These are phyloP conservation scores for Boletus patriciae DNA, from an alignment of 768 basidiomycete genomes.

Conservation along the genomic window DNA sequence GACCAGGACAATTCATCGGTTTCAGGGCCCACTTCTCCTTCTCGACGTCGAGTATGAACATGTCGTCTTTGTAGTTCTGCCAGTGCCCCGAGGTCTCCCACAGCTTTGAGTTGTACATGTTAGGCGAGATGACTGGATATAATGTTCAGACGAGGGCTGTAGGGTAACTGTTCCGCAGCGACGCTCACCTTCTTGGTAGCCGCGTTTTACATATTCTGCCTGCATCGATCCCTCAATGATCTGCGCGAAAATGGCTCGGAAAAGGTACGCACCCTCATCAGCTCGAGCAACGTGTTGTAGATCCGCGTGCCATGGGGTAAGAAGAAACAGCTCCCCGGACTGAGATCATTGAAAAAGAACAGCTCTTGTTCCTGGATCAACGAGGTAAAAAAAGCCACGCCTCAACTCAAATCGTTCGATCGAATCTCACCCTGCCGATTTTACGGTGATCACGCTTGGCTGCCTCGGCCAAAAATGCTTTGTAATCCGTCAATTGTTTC, in stretches of 20 bases:
- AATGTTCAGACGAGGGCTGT: conserved; percentile 14
- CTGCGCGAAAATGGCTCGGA: conserved; percentile 1
- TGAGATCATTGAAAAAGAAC: conserved; percentile 97
- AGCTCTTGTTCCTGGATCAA: conserved; percentile 81
- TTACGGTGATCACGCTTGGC: conserved; percentile 97
- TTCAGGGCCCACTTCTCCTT: conserved; percentile 96
- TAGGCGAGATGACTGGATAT: conserved; percentile 86
- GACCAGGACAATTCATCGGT: conserved; percentile 99
- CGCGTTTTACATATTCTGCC: conserved; percentile 93
- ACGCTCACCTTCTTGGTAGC: conserved; percentile 82
- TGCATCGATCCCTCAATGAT: conserved; percentile 31
- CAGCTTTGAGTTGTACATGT: conserved; percentile 94
- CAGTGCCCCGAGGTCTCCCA: conserved; percentile 99
- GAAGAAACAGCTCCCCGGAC: conserved; percentile 95
- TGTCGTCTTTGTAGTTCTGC: conserved; percentile 97
- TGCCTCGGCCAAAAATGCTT: conserved; percentile 92
- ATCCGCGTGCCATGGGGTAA: conserved; percentile 95
- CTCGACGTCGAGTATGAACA: conserved; percentile 93
- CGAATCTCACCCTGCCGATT: conserved; percentile 71
- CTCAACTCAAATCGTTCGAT: not conserved
- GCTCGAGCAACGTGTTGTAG: conserved; percentile 89
- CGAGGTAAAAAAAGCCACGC: conserved; percentile 3
- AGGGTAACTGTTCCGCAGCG: not conserved
- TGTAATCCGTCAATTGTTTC: conserved; percentile 93
- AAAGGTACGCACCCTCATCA: conserved; percentile 71